Conservation (phyloP, 129 eudicot genomes). For the Centaurea solstitialis region DNA sequence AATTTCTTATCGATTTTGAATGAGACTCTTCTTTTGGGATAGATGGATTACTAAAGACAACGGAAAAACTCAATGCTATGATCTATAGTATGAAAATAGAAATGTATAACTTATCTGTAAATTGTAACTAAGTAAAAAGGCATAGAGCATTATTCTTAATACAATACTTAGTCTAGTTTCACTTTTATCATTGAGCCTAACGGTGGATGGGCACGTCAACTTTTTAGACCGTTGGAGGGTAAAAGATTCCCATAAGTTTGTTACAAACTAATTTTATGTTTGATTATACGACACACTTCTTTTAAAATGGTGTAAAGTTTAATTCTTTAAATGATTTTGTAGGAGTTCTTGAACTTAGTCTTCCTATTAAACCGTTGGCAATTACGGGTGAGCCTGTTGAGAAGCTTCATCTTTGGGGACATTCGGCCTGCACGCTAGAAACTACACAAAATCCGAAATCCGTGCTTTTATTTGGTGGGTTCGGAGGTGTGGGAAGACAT, state of each 20-base stretch:
- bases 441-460: constrained; percentile 32
- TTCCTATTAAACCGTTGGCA: constrained; percentile 39
- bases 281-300: constrained; percentile 47
- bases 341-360: constrained; percentile 41
- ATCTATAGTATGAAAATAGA: too few species aligned
- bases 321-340: constrained; percentile 57
- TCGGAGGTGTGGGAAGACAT: constrained; percentile 95
- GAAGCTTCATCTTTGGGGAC: constrained; percentile 94
- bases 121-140: too few species aligned
- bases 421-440: constrained; percentile 61
- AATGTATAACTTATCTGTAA: too few species aligned
- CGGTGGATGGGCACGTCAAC: constrained; percentile 5
- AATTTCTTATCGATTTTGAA: too few species aligned
- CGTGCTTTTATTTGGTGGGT: constrained; percentile 83
- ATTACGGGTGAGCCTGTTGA: constrained; percentile 74
- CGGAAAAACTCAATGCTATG: too few species aligned
- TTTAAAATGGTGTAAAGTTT: constrained; percentile 40
- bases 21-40: too few species aligned
- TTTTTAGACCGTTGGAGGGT: background rate
- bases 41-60: too few species aligned
- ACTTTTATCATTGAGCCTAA: background rate
- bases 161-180: background rate
- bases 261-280: constrained; percentile 14
- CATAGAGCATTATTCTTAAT: background rate
- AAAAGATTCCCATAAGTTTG: background rate